Conservation (phyloP, 2,329 filamentous ascomycete genomes). For the Madurella fahalii region DNA sequence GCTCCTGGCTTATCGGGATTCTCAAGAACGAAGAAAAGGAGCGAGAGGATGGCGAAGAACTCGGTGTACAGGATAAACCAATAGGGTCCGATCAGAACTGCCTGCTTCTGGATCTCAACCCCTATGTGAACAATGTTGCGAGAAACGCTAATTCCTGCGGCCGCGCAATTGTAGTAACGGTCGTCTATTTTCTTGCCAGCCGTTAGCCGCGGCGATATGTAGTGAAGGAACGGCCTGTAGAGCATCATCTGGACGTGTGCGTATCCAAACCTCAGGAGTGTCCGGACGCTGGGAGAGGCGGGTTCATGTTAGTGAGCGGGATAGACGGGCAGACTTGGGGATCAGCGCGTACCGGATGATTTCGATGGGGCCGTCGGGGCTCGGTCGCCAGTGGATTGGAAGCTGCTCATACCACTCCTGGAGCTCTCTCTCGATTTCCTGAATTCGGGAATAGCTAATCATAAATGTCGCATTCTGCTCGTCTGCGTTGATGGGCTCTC, state of each 20-base stretch:
- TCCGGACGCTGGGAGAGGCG: constrained; percentile 54
- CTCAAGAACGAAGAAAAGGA: constrained; percentile 76
- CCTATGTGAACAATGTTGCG: constrained; percentile 77
- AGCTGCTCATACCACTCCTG: constrained; percentile 62
- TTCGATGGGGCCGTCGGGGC: constrained; percentile 69
- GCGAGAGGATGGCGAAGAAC: constrained; percentile 56
- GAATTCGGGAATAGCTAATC: constrained; percentile 60
- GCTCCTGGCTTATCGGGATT: constrained; percentile 72
- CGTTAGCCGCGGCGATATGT: constrained; percentile 63
- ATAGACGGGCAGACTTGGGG: background rate
- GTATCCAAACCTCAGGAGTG: constrained; percentile 73
- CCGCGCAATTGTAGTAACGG: constrained; percentile 70
- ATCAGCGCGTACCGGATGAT: constrained; percentile 62
- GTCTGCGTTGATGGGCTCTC: constrained; percentile 43
- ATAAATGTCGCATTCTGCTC: constrained; percentile 51
- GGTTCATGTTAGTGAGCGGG: background rate
- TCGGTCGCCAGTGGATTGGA: constrained; percentile 73
- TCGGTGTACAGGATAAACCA: constrained; percentile 70
- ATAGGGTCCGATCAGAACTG: constrained; percentile 73
- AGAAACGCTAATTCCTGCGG: constrained; percentile 58
- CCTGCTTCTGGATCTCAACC: constrained; percentile 69
- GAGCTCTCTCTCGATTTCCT: constrained; percentile 61
- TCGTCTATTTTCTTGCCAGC: constrained; percentile 62
- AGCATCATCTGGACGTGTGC: constrained; percentile 79
- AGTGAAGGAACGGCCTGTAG: constrained; percentile 80